Conservation (phyloP, 352 stramenopile genomes). For the Phytophthora pistaciae region DNA sequence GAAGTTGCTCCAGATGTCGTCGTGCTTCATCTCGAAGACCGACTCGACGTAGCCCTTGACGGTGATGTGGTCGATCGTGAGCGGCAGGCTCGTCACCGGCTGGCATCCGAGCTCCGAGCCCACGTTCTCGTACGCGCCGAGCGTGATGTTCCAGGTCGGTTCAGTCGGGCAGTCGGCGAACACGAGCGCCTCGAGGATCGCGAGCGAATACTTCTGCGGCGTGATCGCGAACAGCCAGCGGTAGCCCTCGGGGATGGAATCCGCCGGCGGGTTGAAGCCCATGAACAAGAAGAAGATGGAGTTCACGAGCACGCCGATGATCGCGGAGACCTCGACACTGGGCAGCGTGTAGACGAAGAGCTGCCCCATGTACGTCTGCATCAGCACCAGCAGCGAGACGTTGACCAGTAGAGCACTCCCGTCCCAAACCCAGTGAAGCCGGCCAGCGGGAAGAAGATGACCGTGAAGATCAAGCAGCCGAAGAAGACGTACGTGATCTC, state of each 20-base stretch:
- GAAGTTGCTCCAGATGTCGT: conserved; percentile 33
- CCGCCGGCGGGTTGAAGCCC: conserved; percentile 36
- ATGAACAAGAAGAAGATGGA: conserved; percentile 41
- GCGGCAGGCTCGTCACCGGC: conserved; percentile 19
- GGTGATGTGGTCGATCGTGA: conserved; percentile 29
- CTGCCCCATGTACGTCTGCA: conserved; percentile 53
- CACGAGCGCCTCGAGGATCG: conserved; percentile 32
- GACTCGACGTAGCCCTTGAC: conserved; percentile 37
- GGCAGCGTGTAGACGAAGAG: conserved; percentile 32
- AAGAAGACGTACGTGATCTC: conserved; percentile 2
- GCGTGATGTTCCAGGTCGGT: conserved; percentile 28
- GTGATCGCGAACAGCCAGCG: no score
- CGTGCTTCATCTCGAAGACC: conserved; percentile 34
- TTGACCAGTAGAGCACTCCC: conserved; percentile 32
- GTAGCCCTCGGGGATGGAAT: neutral
- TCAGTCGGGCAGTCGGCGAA: conserved; percentile 37
- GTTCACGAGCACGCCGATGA: conserved; percentile 37
- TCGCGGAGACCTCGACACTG: conserved; percentile 30
- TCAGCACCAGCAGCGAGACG: conserved; percentile 40
- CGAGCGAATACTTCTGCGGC: conserved; percentile 7
- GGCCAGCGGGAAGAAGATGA: conserved; percentile 1
- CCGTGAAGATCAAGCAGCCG: conserved; percentile 2
- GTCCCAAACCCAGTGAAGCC: conserved; percentile 12
- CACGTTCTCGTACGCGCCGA: neutral
- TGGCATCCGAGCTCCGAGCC: conserved; percentile 14